Evolutionary conservation across 352 stramenopile genomes (phyloP).

Genomic region (Globisporangium recalcitrans): DNA sequence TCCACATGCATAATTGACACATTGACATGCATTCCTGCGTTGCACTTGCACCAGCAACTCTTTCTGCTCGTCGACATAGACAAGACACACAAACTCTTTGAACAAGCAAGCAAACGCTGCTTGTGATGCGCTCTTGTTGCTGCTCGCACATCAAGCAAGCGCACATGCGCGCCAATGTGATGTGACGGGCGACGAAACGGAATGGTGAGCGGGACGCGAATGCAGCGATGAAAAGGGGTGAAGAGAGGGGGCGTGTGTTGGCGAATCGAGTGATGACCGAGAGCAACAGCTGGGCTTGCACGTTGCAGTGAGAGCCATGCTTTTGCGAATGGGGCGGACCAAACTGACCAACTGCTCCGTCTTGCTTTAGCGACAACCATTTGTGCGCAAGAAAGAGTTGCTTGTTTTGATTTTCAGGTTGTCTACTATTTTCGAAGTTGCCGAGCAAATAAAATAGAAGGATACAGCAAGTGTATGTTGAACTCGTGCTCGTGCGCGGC

Average conservation of each 20-base stretch:
- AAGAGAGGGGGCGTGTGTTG: not conserved
- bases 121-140: not conserved
- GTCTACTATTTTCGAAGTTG: too few relatives aligned
- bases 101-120: not conserved
- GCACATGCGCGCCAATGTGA: too few relatives aligned
- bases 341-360: too few relatives aligned
- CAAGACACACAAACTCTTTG: not conserved
- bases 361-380: not conserved
- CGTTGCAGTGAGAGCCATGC: too few relatives aligned
- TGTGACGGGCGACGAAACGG: not conserved
- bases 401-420: not conserved
- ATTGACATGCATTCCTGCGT: conserved; percentile 3
- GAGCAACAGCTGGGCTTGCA: too few relatives aligned
- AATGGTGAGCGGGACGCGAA: not conserved
- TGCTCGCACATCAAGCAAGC: not conserved
- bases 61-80: not conserved
- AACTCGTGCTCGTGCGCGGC: not conserved
- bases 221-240: not conserved
- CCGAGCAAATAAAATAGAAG: not conserved
- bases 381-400: too few relatives aligned
- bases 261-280: too few relatives aligned
- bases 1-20: conserved; percentile 7
- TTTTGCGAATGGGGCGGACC: too few relatives aligned
- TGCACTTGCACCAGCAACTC: not conserved
- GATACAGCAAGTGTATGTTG: not conserved